These are phyloP conservation scores for Fraxinus platypoda DNA, from an alignment of 305 asterid species.

Conservation along the genomic window DNA sequence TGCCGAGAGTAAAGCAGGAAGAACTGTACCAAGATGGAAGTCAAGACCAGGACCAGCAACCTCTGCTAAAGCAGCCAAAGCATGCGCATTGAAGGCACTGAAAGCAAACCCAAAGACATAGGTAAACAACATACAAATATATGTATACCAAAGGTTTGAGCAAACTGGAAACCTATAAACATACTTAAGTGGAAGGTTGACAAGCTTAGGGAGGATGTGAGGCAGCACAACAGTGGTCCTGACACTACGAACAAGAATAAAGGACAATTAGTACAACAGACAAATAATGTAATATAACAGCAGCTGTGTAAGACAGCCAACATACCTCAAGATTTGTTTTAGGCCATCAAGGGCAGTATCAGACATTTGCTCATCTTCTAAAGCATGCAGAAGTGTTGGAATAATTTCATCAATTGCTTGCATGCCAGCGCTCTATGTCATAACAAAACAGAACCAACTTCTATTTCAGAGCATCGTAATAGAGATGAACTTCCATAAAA, in stretches of 20 bases:
- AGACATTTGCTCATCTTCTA: slow-evolving; percentile 85
- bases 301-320: slow-evolving; percentile 10
- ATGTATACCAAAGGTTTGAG: slow-evolving; percentile 13
- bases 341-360: slow-evolving; percentile 99
- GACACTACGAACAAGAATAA: slow-evolving; percentile 53
- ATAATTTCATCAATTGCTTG: slow-evolving; percentile 99
- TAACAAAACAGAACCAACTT: slow-evolving; percentile 12
- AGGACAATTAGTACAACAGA: slow-evolving; percentile 23
- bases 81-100: slow-evolving; percentile 98
- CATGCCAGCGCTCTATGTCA: slow-evolving; percentile 90
- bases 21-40: slow-evolving; percentile 81
- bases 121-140: slow-evolving; percentile 18
- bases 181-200: slow-evolving; percentile 87
- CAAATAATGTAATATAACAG: slow-evolving; percentile 12
- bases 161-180: slow-evolving; percentile 34
- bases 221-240: slow-evolving; percentile 98
- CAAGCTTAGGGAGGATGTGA: slow-evolving; percentile 98
- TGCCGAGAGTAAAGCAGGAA: slow-evolving; percentile 83
- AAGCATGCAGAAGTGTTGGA: slow-evolving; percentile 91
- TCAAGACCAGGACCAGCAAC: slow-evolving; percentile 98
- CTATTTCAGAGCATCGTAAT: slow-evolving; percentile 15
- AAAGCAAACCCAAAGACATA: slow-evolving; percentile 24
- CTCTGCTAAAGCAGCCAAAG: slow-evolving; percentile 96
- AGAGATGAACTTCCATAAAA: slow-evolving; percentile 16
- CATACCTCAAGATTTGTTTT: slow-evolving; percentile 90